phyloP scores from a whole-genome alignment of 306 rosid species.

The Trifolium repens region DNA sequence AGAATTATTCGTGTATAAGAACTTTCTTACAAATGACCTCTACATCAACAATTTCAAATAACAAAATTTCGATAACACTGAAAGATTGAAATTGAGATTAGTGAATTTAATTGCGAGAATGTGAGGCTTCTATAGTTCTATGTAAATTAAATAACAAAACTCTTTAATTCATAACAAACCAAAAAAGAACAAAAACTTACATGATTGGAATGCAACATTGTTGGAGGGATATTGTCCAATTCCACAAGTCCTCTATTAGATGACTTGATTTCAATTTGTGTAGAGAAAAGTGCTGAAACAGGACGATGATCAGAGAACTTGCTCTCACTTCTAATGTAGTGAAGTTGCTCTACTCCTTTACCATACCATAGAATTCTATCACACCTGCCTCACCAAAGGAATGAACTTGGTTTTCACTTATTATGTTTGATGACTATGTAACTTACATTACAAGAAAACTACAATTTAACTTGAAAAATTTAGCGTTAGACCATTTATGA shows the following conservation, averaged over 20 bases:
- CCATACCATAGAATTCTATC: conserved; percentile 94
- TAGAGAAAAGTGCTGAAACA: conserved; percentile 86
- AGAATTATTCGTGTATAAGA: too few species aligned
- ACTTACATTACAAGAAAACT: too few species aligned
- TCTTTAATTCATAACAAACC: neutral
- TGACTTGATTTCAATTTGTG: conserved; percentile 65
- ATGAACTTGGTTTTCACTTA: neutral
- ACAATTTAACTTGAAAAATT: too few species aligned
- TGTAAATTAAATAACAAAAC: neutral
- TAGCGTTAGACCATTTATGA: too few species aligned
- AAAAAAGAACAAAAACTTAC: conserved; percentile 52
- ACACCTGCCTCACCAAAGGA: conserved; percentile 61
- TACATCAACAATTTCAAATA: too few species aligned
- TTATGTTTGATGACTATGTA: too few species aligned
- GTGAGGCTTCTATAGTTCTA: neutral
- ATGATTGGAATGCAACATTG: conserved; percentile 42
- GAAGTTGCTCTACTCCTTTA: conserved; percentile 81
- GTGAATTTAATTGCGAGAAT: neutral
- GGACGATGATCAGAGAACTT: conserved; percentile 98
- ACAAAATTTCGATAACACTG: too few species aligned
- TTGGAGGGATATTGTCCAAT: conserved; percentile 40
- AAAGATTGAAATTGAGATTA: too few species aligned
- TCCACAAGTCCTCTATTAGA: conserved; percentile 49
- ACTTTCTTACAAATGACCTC: too few species aligned
- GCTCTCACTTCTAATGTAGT: conserved; percentile 85